Percentiles rank a stretch among this genome's conserved stretches.
Evolutionary conservation across 176 grass and related monocot species (phyloP).

Genomic region (Musa acuminata): DNA sequence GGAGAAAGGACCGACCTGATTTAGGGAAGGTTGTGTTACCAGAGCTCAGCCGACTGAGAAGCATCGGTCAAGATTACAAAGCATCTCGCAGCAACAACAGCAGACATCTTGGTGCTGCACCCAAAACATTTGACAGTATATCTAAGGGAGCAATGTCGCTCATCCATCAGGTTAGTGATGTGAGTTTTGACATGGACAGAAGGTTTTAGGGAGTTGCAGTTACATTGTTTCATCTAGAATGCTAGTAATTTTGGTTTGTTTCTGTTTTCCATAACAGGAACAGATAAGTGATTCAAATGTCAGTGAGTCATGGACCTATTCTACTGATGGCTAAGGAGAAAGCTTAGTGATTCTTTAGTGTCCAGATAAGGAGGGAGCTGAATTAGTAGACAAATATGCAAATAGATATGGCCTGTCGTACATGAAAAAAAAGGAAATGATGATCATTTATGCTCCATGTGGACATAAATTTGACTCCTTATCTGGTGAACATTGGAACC

Average conservation of each 20-base stretch:
- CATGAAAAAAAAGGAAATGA: no score
- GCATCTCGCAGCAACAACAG: slow-evolving; percentile 18
- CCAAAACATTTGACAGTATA: no score
- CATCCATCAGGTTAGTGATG: neutral
- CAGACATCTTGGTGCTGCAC: neutral
- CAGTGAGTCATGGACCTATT: neutral
- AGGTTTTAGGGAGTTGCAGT: slow-evolving; percentile 8
- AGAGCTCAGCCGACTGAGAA: slow-evolving; percentile 49
- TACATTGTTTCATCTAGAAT: slow-evolving; percentile 6
- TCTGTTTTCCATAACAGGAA: slow-evolving; percentile 4
- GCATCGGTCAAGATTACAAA: slow-evolving; percentile 30
- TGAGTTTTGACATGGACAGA: no score
- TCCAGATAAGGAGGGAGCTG: no score
- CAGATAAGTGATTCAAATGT: neutral
- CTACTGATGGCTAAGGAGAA: slow-evolving; percentile 25
- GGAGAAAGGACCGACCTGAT: slow-evolving; percentile 69
- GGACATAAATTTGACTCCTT: no score
- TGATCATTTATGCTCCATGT: no score
- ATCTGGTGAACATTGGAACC: no score
- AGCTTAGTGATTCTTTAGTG: slow-evolving; percentile 16
- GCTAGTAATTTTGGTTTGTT: slow-evolving; percentile 20
- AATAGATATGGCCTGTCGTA: no score
- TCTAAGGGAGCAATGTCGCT: neutral
- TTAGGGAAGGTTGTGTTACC: slow-evolving; percentile 59
- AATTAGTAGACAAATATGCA: no score